Conservation (phyloP, 495 filamentous ascomycete genomes). For the Pseudevernia furfuracea region DNA sequence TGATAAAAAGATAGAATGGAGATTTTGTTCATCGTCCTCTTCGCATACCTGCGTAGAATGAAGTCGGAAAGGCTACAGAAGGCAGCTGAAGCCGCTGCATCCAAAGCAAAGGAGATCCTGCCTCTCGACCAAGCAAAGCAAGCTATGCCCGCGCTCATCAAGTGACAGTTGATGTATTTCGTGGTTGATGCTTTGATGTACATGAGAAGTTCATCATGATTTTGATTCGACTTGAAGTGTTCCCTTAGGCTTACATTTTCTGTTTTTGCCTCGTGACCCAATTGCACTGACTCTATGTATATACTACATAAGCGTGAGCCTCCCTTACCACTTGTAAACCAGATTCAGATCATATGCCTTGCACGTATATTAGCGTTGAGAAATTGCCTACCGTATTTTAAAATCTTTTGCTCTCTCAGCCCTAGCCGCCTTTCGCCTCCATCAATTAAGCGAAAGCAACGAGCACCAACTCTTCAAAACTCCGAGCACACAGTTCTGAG, state of each 20-base stretch:
- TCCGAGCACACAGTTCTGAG: background rate
- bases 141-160: slow-evolving; percentile 20
- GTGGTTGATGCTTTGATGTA: background rate
- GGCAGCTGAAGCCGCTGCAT: slow-evolving; percentile 41
- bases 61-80: slow-evolving; percentile 63
- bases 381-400: too few species aligned
- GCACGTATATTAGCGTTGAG: background rate
- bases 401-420: too few species aligned
- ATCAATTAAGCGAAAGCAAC: background rate
- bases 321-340: background rate
- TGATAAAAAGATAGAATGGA: slow-evolving; percentile 61
- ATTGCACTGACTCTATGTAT: background rate
- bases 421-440: background rate
- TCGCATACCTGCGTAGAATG: slow-evolving; percentile 68
- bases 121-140: slow-evolving; percentile 18
- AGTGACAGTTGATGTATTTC: slow-evolving; percentile 11
- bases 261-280: background rate
- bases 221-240: background rate
- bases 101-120: slow-evolving; percentile 16
- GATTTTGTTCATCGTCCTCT: slow-evolving; percentile 77
- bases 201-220: background rate
- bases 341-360: background rate
- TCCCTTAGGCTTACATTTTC: background rate
- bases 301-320: background rate
- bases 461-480: background rate